Conservation (phyloP, 2,329 filamentous ascomycete species). For the Aspergillus intermedius region DNA sequence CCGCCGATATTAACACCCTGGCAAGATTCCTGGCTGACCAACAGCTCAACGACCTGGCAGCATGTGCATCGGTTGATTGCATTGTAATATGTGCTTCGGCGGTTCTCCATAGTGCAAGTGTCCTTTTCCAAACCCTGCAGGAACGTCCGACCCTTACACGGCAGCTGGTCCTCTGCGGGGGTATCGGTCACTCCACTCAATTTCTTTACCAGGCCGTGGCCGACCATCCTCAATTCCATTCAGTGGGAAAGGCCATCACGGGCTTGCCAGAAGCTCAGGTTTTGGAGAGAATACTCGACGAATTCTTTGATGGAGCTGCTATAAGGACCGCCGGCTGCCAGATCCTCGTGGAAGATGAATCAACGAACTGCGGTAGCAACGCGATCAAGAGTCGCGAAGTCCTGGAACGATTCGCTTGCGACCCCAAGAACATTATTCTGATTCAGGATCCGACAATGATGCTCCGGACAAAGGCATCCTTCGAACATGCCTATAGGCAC, state of each 20-base stretch:
- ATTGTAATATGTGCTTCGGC: conserved; percentile 38
- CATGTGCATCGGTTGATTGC: conserved; percentile 20
- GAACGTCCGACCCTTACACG: conserved; percentile 23
- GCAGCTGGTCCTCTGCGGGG: conserved; percentile 39
- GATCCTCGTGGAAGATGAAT: conserved; percentile 39
- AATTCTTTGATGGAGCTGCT: conserved; percentile 14
- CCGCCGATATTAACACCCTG: not conserved
- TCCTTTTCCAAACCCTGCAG: conserved; percentile 29
- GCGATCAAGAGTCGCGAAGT: conserved; percentile 31
- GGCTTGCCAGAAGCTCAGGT: conserved; percentile 38
- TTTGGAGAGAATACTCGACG: conserved; percentile 29
- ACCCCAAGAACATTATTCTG: conserved; percentile 20
- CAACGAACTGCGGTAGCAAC: conserved; percentile 44
- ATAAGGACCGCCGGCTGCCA: conserved; percentile 20
- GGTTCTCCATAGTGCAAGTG: conserved; percentile 30
- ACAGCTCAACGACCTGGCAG: conserved; percentile 3
- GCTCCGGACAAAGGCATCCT: conserved; percentile 36
- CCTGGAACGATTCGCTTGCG: conserved; percentile 25
- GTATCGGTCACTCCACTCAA: conserved; percentile 42
- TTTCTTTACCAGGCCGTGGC: conserved; percentile 38
- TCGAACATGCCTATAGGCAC: conserved; percentile 33
- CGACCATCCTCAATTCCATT: conserved; percentile 21
- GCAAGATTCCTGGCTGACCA: not conserved
- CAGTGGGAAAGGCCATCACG: conserved; percentile 22
- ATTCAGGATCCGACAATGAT: conserved; percentile 46